Percentiles rank a stretch among this genome's conserved stretches.
These are phyloP conservation scores for Pythium sp. DNA, from an alignment of 352 stramenopile species.

Conservation along the genomic window DNA sequence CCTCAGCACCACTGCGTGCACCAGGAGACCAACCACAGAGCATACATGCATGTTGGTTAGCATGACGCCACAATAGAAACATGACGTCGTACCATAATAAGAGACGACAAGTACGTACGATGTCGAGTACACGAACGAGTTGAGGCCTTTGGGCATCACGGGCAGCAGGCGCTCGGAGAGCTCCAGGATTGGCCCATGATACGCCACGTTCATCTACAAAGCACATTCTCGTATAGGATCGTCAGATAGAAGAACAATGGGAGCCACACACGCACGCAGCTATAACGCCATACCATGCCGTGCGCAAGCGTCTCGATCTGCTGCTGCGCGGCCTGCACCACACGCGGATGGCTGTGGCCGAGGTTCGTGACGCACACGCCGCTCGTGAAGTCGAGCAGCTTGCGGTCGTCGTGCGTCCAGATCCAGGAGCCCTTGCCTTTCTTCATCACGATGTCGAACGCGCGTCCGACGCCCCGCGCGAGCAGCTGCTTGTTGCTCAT, in stretches of 20 bases:
- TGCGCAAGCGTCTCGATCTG: constrained; percentile 88
- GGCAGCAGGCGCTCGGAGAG: constrained; percentile 78
- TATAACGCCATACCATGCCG: constrained; percentile 17
- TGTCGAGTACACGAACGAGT: constrained; percentile 89
- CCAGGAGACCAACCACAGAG: not conserved
- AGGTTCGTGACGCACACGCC: constrained; percentile 92
- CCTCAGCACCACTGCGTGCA: constrained; percentile 79
- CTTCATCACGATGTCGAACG: constrained; percentile 81
- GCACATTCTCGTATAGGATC: not conserved
- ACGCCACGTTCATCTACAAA: constrained; percentile 89
- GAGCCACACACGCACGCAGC: too few species aligned
- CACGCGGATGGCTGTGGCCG: constrained; percentile 90
- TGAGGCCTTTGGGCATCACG: constrained; percentile 67
- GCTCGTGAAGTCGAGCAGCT: constrained; percentile 91
- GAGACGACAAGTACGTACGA: constrained; percentile 22
- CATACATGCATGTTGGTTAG: not conserved
- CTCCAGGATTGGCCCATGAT: constrained; percentile 90
- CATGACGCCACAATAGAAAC: not conserved
- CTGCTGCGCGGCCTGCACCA: constrained; percentile 89
- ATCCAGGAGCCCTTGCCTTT: constrained; percentile 85
- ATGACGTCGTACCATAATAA: not conserved
- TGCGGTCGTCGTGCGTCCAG: constrained; percentile 82
- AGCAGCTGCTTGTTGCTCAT: constrained; percentile 50
- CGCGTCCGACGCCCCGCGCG: constrained; percentile 70
- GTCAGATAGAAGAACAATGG: too few species aligned